phyloP scores from a whole-genome alignment of 768 basidiomycete genomes.

The Amyloporia xantha region DNA sequence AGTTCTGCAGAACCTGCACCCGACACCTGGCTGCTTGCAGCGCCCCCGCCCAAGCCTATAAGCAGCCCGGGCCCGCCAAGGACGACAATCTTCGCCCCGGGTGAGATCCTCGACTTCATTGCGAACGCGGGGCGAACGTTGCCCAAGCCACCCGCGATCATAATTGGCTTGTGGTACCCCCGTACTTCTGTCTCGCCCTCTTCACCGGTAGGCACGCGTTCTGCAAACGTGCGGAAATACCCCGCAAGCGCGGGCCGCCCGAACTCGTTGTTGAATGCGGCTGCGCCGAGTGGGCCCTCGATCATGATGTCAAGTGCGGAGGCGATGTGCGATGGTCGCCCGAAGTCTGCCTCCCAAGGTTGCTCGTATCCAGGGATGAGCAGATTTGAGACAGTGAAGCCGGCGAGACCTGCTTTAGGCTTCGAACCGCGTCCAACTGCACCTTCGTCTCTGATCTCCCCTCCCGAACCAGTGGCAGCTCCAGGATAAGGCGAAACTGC shows the following conservation, averaged over 20 bases:
- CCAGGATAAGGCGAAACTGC: conserved; percentile 98
- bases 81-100: conserved; percentile 85
- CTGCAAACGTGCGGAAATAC: conserved; percentile 93
- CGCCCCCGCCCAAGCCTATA: conserved; percentile 95
- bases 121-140: conserved; percentile 85
- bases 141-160: conserved; percentile 97
- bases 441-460: conserved; percentile 97
- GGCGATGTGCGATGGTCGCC: conserved; percentile 85
- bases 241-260: conserved; percentile 89
- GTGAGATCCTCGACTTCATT: conserved; percentile 65
- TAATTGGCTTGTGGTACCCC: conserved; percentile 99
- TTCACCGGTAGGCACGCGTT: conserved; percentile 53
- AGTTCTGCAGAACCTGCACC: conserved; percentile 88
- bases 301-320: conserved; percentile 95
- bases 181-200: conserved; percentile 59
- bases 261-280: conserved; percentile 98
- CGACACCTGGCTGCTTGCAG: conserved; percentile 89
- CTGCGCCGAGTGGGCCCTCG: conserved; percentile 90
- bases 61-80: conserved; percentile 94
- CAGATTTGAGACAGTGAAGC: conserved; percentile 92
- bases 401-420: conserved; percentile 91
- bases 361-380: conserved; percentile 87
- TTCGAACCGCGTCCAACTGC: conserved; percentile 92
- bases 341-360: conserved; percentile 95
- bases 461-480: conserved; percentile 97